phyloP scores from a whole-genome alignment of 257 asterid species.

The Solanum bulbocastanum region DNA sequence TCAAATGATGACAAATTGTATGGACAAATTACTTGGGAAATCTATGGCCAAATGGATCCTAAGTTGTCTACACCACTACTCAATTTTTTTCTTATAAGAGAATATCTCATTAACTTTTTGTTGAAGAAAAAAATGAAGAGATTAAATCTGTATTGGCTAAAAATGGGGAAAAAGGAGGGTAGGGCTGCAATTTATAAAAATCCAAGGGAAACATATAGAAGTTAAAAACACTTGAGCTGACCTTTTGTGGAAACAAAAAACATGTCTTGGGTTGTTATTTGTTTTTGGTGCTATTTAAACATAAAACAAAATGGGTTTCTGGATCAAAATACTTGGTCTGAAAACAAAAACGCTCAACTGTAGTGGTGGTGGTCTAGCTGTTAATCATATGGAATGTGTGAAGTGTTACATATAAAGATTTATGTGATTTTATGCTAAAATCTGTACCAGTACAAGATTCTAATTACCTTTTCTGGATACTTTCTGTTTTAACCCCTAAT shows the following conservation, averaged over 20 bases:
- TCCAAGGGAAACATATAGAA: not conserved
- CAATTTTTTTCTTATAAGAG: not conserved
- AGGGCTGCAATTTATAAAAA: not conserved
- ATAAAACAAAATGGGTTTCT: not conserved
- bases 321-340: not conserved
- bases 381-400: not conserved
- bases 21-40: not conserved
- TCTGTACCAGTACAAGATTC: not conserved
- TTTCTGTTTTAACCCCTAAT: not conserved
- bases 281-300: not conserved
- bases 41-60: not conserved
- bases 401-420: not conserved
- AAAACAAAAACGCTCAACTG: not conserved
- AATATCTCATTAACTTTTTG: not conserved
- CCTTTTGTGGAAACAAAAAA: not conserved
- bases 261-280: not conserved
- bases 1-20: not conserved
- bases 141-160: not conserved
- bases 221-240: not conserved
- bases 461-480: not conserved
- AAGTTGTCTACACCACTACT: not conserved
- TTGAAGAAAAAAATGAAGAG: not conserved
- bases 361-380: not conserved
- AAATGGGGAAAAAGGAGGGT: not conserved
- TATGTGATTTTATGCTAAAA: not conserved